Conservation (phyloP, 306 rosid genomes). For the Acmispon strigosus region DNA sequence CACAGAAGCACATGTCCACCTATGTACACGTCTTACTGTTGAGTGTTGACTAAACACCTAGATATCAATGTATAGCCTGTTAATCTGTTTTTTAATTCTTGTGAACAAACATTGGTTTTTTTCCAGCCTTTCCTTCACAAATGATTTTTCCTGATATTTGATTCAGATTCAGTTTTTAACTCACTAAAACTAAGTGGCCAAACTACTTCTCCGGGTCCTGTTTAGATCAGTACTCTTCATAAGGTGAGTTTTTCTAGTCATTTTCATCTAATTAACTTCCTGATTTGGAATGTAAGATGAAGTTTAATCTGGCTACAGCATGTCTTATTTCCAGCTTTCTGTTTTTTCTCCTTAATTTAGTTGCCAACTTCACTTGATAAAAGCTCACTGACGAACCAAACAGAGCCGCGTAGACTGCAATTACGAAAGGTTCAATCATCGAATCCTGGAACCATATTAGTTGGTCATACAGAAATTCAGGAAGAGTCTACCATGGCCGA, state of each 20-base stretch:
- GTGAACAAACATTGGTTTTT: neutral
- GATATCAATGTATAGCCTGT: neutral
- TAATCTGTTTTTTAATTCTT: neutral
- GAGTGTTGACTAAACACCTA: neutral
- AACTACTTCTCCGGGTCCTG: conserved; percentile 34
- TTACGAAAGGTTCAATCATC: conserved; percentile 39
- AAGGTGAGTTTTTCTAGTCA: conserved; percentile 37
- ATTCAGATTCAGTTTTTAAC: conserved; percentile 38
- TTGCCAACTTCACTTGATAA: conserved; percentile 29
- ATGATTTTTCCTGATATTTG: conserved; percentile 28
- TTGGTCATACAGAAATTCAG: conserved; percentile 36
- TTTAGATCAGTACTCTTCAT: conserved; percentile 21
- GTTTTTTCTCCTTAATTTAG: conserved; percentile 24
- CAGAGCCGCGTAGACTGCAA: conserved; percentile 28
- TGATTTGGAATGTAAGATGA: neutral
- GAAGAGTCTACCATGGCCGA: conserved; percentile 77
- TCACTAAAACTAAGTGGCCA: conserved; percentile 31
- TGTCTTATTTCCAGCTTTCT: neutral
- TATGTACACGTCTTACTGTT: neutral
- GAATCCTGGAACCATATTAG: conserved; percentile 26
- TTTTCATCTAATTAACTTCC: conserved; percentile 14
- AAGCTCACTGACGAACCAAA: conserved; percentile 19
- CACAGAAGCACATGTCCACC: neutral
- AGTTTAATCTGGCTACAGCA: neutral
- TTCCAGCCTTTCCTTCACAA: conserved; percentile 5